Evolutionary conservation across 345 rosid species (phyloP).

Genomic region (Xanthoceras sorbifolium): DNA sequence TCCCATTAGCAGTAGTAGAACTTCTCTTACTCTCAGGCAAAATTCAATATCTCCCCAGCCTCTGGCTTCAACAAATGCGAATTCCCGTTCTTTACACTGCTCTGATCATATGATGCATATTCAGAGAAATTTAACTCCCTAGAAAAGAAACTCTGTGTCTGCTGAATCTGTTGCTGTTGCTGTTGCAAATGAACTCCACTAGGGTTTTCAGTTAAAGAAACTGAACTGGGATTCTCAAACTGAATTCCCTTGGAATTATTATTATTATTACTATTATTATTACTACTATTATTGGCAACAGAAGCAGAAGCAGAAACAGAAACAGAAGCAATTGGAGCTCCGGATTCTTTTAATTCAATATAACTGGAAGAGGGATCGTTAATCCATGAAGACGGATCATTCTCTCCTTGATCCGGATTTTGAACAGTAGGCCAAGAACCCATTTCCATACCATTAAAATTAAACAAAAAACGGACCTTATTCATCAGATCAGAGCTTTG

Average conservation of each 20-base stretch:
- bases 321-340: slow-evolving; percentile 8
- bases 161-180: slow-evolving; percentile 35
- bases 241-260: slow-evolving; percentile 40
- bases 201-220: slow-evolving; percentile 50
- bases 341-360: slow-evolving; percentile 42
- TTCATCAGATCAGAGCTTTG: slow-evolving; percentile 76
- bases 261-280: slow-evolving; percentile 26
- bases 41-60: slow-evolving; percentile 73
- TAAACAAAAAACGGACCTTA: slow-evolving; percentile 68
- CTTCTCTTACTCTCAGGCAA: slow-evolving; percentile 77
- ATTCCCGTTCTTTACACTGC: slow-evolving; percentile 46
- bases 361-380: slow-evolving; percentile 48
- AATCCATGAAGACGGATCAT: slow-evolving; percentile 78
- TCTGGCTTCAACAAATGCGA: slow-evolving; percentile 63
- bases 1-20: slow-evolving; percentile 42
- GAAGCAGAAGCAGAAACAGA: slow-evolving; percentile 18
- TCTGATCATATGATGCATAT: slow-evolving; percentile 47
- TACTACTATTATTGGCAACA: slow-evolving; percentile 21
- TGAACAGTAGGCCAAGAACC: slow-evolving; percentile 52
- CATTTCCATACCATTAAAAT: slow-evolving; percentile 51
- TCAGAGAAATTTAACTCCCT: slow-evolving; percentile 76
- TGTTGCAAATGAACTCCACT: slow-evolving; percentile 31
- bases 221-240: slow-evolving; percentile 49
- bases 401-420: slow-evolving; percentile 78
- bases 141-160: slow-evolving; percentile 42